Percentiles rank a stretch among this genome's conserved stretches.
Conservation (phyloP, 176 grass and related monocot species). For the Cocos nucifera region DNA sequence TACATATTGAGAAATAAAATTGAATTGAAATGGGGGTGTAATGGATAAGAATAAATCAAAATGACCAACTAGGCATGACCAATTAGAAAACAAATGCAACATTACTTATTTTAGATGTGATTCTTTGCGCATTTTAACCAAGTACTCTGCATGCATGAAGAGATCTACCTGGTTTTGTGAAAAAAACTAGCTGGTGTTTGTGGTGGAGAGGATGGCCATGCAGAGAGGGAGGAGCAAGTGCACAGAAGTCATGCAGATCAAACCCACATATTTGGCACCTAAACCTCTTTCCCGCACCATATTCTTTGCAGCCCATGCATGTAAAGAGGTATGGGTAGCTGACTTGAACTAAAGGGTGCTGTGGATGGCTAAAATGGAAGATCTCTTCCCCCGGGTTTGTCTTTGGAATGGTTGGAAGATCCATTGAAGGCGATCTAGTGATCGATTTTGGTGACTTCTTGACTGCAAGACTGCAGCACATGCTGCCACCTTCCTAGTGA, state of each 20-base stretch:
- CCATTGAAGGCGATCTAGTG: slow-evolving; percentile 17
- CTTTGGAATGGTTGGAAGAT: background rate
- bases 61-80: no score
- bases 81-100: no score
- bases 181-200: slow-evolving; percentile 60
- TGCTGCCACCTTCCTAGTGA: slow-evolving; percentile 18
- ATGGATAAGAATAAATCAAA: no score
- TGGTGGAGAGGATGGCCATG: slow-evolving; percentile 65
- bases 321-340: slow-evolving; percentile 65
- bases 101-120: no score
- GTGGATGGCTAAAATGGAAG: slow-evolving; percentile 75
- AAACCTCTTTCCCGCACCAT: slow-evolving; percentile 67
- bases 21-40: no score
- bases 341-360: slow-evolving; percentile 50
- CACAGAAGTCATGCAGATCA: slow-evolving; percentile 86
- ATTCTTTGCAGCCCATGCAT: slow-evolving; percentile 89
- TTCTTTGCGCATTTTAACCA: no score
- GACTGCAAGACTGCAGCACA: slow-evolving; percentile 39
- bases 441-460: slow-evolving; percentile 30
- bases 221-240: slow-evolving; percentile 52
- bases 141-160: background rate
- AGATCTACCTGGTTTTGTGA: slow-evolving; percentile 36
- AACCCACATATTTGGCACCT: slow-evolving; percentile 72
- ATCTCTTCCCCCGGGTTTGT: slow-evolving; percentile 12
- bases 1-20: background rate